These are phyloP conservation scores for Austroboletus olivaceoglutinosus DNA, from an alignment of 1,284 basidiomycete species.

Conservation along the genomic window DNA sequence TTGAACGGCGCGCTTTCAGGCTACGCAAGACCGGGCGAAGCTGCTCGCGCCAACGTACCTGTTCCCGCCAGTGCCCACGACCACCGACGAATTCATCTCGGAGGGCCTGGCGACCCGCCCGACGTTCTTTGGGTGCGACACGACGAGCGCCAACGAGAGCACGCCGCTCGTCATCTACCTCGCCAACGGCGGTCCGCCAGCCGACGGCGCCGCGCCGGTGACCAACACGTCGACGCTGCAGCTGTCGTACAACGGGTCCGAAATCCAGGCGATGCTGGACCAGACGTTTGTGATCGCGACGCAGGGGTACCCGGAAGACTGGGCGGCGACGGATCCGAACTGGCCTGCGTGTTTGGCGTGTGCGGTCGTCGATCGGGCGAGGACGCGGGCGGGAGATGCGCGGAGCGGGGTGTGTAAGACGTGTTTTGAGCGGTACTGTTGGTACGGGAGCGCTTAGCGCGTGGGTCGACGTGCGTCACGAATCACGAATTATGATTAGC, in stretches of 20 bases:
- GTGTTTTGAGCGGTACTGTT: slow-evolving; percentile 45
- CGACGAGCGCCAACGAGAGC: slow-evolving; percentile 12
- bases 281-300: slow-evolving; percentile 42
- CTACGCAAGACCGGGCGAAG: slow-evolving; percentile 39
- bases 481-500: no score
- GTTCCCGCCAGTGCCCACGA: slow-evolving; percentile 42
- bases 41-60: slow-evolving; percentile 39
- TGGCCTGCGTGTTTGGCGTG: slow-evolving; percentile 48
- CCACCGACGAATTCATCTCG: slow-evolving; percentile 30
- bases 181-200: slow-evolving; percentile 45
- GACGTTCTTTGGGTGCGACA: slow-evolving; percentile 47
- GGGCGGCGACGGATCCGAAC: slow-evolving; percentile 31
- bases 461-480: no score
- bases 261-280: slow-evolving; percentile 41
- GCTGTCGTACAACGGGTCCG: slow-evolving; percentile 27
- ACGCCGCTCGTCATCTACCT: slow-evolving; percentile 41
- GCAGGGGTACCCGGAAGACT: slow-evolving; percentile 35
- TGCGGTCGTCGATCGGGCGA: slow-evolving; percentile 42
- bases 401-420: slow-evolving; percentile 38
- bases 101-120: slow-evolving; percentile 38
- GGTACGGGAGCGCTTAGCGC: slow-evolving; percentile 20
- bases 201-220: slow-evolving; percentile 35
- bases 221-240: slow-evolving; percentile 44
- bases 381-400: slow-evolving; percentile 27
- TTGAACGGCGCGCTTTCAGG: slow-evolving; percentile 23